Conservation (phyloP, 1,284 basidiomycete species). For the Fistulinella staudtii region DNA sequence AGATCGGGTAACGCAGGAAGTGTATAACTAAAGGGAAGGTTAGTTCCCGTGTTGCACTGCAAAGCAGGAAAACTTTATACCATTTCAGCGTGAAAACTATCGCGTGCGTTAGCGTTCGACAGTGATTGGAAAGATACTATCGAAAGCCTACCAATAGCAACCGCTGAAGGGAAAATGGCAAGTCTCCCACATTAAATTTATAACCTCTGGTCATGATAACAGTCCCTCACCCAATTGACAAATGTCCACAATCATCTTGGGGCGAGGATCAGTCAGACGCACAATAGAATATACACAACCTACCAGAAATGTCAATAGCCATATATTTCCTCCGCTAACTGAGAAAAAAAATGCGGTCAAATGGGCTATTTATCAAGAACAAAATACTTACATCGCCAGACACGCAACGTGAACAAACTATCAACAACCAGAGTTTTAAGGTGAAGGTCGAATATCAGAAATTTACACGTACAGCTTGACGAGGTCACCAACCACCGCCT, state of each 20-base stretch:
- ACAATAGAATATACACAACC: slow-evolving; percentile 24
- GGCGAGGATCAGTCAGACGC: slow-evolving; percentile 2
- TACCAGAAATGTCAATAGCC: slow-evolving; percentile 53
- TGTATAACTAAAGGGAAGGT: slow-evolving; percentile 13
- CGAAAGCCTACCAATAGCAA: slow-evolving; percentile 17
- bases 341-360: slow-evolving; percentile 6
- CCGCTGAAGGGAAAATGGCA: slow-evolving; percentile 5
- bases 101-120: slow-evolving; percentile 1
- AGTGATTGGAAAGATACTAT: neutral
- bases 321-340: slow-evolving; percentile 61
- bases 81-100: slow-evolving; percentile 46
- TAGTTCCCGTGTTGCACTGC: slow-evolving; percentile 17
- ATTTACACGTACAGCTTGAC: slow-evolving; percentile 53
- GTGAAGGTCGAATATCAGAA: neutral
- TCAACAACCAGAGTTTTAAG: neutral
- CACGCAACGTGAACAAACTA: slow-evolving; percentile 60
- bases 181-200: slow-evolving; percentile 4
- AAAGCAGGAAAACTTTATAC: slow-evolving; percentile 28
- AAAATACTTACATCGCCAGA: slow-evolving; percentile 60
- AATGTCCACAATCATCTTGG: slow-evolving; percentile 43
- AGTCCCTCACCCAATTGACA: slow-evolving; percentile 44
- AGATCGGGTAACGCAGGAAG: slow-evolving; percentile 13
- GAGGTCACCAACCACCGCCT: slow-evolving; percentile 56
- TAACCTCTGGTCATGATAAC: neutral
- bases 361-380: neutral